These are phyloP conservation scores for Chlamydomonas asymmetrica DNA, from an alignment of 139 green algal species.

Conservation along the genomic window DNA sequence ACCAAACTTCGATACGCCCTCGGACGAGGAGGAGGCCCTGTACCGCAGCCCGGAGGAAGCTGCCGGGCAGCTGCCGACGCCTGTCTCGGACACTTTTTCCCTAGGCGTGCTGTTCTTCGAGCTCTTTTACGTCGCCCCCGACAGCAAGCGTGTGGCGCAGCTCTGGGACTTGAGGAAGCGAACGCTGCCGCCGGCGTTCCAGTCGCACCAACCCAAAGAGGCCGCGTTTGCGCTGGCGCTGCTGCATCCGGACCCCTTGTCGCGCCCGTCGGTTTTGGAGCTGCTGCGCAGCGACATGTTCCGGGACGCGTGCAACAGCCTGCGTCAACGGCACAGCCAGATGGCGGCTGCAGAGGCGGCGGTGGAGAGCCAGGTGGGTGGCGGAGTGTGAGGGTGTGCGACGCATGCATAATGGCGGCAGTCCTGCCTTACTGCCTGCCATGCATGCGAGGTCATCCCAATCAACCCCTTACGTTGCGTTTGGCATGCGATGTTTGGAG, in stretches of 20 bases:
- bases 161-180: conserved; percentile 49
- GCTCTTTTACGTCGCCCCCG: conserved; percentile 44
- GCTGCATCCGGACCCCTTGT: conserved; percentile 52
- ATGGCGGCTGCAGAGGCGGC: conserved; percentile 1
- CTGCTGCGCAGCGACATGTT: conserved; percentile 49
- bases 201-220: conserved; percentile 47
- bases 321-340: conserved; percentile 27
- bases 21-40: conserved; percentile 39
- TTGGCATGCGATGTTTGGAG: too few species aligned
- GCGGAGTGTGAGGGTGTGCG: too few species aligned
- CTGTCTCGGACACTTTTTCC: conserved; percentile 43
- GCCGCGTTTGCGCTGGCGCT: conserved; percentile 54
- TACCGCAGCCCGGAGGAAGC: conserved; percentile 69
- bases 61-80: neutral
- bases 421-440: too few species aligned
- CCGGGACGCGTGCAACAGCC: conserved; percentile 7
- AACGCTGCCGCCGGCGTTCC: conserved; percentile 46
- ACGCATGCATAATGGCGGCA: too few species aligned
- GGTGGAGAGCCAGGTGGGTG: too few species aligned
- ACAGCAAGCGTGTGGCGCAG: neutral
- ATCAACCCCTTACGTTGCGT: too few species aligned
- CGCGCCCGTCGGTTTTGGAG: conserved; percentile 47
- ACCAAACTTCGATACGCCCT: too few species aligned
- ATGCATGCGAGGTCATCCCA: too few species aligned
- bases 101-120: conserved; percentile 75